Evolutionary conservation across 1,284 basidiomycete genomes (phyloP).

Genomic region (Rhodotorula mucilaginosa): DNA sequence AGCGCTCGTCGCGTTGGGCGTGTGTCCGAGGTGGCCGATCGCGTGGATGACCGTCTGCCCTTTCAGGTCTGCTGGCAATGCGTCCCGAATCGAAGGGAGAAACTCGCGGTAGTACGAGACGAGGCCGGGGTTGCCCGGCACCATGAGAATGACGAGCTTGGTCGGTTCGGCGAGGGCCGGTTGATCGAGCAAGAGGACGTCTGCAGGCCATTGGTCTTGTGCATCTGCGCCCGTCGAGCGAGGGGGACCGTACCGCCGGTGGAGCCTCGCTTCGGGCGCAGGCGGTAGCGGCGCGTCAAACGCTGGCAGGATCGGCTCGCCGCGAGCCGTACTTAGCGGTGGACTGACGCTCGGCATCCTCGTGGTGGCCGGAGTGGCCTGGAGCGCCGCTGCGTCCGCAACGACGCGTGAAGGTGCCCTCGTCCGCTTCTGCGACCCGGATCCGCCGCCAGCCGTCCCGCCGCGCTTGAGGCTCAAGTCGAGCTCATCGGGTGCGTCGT

Average conservation of each 20-base stretch:
- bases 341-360: background rate
- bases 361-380: background rate
- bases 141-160: constrained; percentile 30
- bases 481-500: constrained; percentile 9
- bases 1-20: constrained; percentile 3
- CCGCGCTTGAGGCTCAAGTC: background rate
- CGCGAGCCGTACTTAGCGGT: background rate
- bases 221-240: background rate
- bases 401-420: constrained; percentile 9
- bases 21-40: constrained; percentile 35
- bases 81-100: constrained; percentile 10
- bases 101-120: constrained; percentile 29
- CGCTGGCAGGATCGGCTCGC: constrained; percentile 4
- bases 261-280: constrained; percentile 6
- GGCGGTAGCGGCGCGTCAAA: constrained; percentile 11
- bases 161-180: background rate
- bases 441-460: background rate
- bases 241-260: background rate
- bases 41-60: constrained; percentile 21
- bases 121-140: constrained; percentile 39
- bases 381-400: background rate
- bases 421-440: background rate
- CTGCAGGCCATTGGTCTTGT: background rate
- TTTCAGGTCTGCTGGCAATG: constrained; percentile 11
- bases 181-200: constrained; percentile 1